phyloP scores from a whole-genome alignment of 169 alveolate species.

The Nephromyces sp. region DNA sequence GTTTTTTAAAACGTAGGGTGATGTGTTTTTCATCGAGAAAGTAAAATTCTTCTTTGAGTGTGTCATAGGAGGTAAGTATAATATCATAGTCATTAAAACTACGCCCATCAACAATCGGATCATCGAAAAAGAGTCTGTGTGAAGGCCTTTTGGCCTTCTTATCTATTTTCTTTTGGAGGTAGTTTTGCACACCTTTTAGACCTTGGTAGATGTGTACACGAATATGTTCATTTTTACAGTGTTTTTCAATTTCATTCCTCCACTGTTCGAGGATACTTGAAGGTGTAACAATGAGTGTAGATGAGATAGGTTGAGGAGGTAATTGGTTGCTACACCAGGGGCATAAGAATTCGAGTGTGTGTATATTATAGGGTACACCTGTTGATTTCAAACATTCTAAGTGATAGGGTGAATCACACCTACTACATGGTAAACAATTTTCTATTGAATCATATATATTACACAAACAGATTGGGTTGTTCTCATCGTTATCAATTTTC shows the following conservation, averaged over 20 bases:
- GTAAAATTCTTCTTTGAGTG: conserved; percentile 23
- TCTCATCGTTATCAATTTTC: too few relatives aligned
- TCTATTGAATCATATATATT: too few relatives aligned
- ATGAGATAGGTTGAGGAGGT: too few relatives aligned
- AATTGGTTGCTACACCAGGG: background rate
- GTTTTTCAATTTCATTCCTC: conserved; percentile 22
- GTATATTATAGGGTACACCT: too few relatives aligned
- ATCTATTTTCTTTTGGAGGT: too few relatives aligned
- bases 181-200: too few relatives aligned
- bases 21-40: background rate
- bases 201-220: background rate
- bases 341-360: too few relatives aligned
- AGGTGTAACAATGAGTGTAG: conserved; percentile 33
- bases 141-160: too few relatives aligned
- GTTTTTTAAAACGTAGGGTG: conserved; percentile 7
- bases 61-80: conserved; percentile 11
- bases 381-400: background rate
- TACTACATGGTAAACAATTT: background rate
- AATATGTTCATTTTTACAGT: background rate
- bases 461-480: too few relatives aligned
- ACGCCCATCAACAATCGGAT: background rate
- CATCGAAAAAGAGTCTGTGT: background rate
- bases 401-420: background rate
- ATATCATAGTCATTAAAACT: conserved; percentile 14
- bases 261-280: conserved; percentile 35